phyloP scores from a whole-genome alignment of 768 basidiomycete species.

The Lentinula detonsa region DNA sequence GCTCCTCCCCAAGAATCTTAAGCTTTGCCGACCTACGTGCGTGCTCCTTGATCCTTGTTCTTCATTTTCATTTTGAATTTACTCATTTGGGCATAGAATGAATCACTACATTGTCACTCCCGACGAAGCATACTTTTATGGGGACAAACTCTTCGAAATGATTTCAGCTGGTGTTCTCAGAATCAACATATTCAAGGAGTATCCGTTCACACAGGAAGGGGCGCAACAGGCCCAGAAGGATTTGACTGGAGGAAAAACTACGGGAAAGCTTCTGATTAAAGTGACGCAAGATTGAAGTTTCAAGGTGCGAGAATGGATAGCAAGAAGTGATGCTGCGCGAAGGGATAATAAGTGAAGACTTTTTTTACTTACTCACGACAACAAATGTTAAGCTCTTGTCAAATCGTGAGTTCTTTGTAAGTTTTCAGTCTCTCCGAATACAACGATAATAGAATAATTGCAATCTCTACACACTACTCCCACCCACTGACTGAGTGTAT shows the following conservation, averaged over 20 bases:
- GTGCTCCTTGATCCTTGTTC: conserved; percentile 15
- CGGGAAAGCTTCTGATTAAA: conserved; percentile 84
- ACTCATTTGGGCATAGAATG: conserved; percentile 36
- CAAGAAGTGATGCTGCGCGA: background rate
- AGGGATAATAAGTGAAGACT: too few species aligned
- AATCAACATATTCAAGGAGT: conserved; percentile 67
- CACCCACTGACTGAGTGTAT: too few species aligned
- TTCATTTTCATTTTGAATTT: background rate
- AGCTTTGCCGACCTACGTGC: conserved; percentile 70
- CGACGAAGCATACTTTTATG: conserved; percentile 67
- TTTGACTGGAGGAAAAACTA: conserved; percentile 68
- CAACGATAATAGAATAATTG: too few species aligned
- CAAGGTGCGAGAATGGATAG: background rate
- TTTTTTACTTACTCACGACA: too few species aligned
- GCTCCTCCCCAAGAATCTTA: conserved; percentile 78
- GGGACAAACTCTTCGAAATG: conserved; percentile 55
- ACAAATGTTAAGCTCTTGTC: too few species aligned
- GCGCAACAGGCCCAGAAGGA: conserved; percentile 73
- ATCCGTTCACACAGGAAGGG: conserved; percentile 80
- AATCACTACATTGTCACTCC: conserved; percentile 67
- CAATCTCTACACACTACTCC: too few species aligned
- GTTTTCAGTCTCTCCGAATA: too few species aligned
- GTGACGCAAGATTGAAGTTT: conserved; percentile 23
- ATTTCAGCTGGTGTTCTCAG: conserved; percentile 56
- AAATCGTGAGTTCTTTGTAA: too few species aligned